Base-by-base conservation (phyloP, 371 early-diverging fungal genomes). In the Mortierella sp. region DNA sequence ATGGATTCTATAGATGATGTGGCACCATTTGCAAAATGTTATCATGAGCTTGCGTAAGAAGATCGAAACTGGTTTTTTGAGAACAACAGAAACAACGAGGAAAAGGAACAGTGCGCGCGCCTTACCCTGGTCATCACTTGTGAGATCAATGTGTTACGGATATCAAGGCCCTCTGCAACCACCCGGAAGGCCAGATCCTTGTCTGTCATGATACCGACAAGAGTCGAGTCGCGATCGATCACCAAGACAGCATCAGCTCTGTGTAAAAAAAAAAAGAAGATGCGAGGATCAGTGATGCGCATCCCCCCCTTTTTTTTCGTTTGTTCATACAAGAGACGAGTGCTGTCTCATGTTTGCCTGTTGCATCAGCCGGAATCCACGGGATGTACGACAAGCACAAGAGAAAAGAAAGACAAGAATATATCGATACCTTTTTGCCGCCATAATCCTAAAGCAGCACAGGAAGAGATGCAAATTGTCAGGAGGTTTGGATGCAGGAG, bases 101-200 rank as follows among this genome's bases (percentile, higher is more conserved):
- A 34, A 7, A 4, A 31, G 19, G 3, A 4, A 41, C 14, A n/a
- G 14, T 17, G 17, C n/a, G n/a, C n/a, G 17, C 31, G 34, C 6
- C n/a, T n/a, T 75, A 75, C 72, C 50, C 56, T 82, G 37, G 95
- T 94, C 85, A 93, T 93, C 59, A 94, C 89, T 30, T 89, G 86
- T 19, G 87, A 80, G 61, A 94, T 87, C 31, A 83, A 68, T 24
- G 92, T 91, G 12, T 76, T 81, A 43, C 87, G 76, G 46, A 87
- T 80, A 57, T 94, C 92, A 9, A 88, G 81, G 2, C 93, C 93
- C 56, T 93, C 94, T 26, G 95, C 94, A 31, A 94, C 90, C 30
- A 93, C 95, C 15, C 95, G 83, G 79, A 89, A 94, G 5, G 94
- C 87, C 44, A 87, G 81, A 67, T 87, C 88, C 75, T 87, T 87